Evolutionary conservation across 2,329 filamentous ascomycete genomes (phyloP).

Genomic region (Gremmenia infestans): DNA sequence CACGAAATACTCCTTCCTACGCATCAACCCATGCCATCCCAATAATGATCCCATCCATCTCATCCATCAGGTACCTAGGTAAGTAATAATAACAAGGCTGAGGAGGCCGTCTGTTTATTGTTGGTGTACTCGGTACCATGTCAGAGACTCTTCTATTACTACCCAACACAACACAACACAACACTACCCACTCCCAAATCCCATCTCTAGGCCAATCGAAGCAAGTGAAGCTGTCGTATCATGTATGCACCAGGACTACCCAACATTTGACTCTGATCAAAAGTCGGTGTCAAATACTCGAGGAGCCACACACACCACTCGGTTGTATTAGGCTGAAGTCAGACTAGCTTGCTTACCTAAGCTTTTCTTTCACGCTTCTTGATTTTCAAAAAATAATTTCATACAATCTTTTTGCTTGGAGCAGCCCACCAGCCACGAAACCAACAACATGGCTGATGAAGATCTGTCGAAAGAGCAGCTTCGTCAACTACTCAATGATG

Average conservation of each 20-base stretch:
- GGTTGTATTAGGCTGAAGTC: too few relatives aligned
- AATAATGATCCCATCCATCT: background rate
- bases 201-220: background rate
- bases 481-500: constrained; percentile 56
- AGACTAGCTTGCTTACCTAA: background rate
- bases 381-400: background rate
- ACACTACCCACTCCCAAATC: background rate
- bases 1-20: background rate
- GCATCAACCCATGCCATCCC: background rate
- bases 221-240: background rate
- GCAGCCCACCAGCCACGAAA: background rate
- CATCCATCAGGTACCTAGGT: background rate
- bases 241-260: background rate
- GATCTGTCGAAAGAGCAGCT: constrained; percentile 60
- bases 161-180: background rate
- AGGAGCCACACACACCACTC: too few relatives aligned
- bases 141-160: background rate
- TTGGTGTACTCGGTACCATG: background rate
- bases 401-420: too few relatives aligned
- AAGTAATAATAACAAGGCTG: background rate
- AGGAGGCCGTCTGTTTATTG: background rate
- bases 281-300: background rate
- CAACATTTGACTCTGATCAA: background rate
- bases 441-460: constrained; percentile 30
- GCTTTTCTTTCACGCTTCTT: background rate